These are phyloP conservation scores for Gossypium aridum DNA, from an alignment of 441 rosid genomes.

Conservation along the genomic window DNA sequence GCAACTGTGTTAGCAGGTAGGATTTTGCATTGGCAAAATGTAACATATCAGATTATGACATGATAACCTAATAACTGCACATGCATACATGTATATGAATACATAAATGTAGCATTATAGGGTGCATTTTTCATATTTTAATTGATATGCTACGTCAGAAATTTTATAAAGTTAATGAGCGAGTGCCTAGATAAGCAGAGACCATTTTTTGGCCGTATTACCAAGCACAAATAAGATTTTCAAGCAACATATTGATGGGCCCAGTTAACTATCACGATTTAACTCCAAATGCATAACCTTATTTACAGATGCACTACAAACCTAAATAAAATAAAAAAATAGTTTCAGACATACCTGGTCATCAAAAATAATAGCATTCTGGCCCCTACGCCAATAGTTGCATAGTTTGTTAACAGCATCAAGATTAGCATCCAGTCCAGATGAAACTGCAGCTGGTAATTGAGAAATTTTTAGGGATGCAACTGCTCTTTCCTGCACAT, in stretches of 20 bases:
- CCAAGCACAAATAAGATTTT: neutral
- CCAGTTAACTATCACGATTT: neutral
- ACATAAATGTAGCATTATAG: neutral
- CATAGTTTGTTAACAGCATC: conserved; percentile 29
- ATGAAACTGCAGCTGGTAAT: conserved; percentile 20
- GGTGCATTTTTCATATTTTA: neutral
- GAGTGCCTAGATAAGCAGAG: neutral
- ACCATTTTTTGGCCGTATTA: neutral
- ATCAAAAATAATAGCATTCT: conserved; percentile 40
- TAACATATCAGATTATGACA: neutral
- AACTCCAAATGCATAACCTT: neutral
- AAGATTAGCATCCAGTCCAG: conserved; percentile 14
- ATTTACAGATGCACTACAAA: neutral
- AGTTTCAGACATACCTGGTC: conserved; percentile 30
- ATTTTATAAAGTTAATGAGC: neutral
- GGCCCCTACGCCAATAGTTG: conserved; percentile 20
- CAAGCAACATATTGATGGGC: neutral
- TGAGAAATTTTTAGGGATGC: conserved; percentile 16
- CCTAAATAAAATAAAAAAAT: neutral
- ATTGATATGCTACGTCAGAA: neutral
- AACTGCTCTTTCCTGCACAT: conserved; percentile 21
- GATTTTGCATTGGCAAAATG: neutral
- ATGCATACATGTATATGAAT: neutral
- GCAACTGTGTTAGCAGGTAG: neutral
- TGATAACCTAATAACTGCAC: neutral